Percentiles rank a stretch among this genome's conserved stretches.
phyloP scores from a whole-genome alignment of 2,329 filamentous ascomycete genomes.

The Cladobotryum mycophilum region DNA sequence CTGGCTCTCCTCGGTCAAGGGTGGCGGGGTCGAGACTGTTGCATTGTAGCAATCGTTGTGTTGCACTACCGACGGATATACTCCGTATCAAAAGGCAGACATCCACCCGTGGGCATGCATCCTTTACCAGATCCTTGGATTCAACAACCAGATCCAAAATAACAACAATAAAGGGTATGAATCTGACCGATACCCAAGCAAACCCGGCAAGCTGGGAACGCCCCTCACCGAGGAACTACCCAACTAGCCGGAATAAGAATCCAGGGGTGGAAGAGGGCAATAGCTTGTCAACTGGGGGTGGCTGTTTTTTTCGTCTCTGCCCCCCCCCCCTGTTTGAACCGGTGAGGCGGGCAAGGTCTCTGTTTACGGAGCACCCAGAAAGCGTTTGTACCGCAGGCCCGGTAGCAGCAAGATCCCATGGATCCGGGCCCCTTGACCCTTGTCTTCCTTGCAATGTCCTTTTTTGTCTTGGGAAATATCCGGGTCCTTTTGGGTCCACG shows the following conservation, averaged over 20 bases:
- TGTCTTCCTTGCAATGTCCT: not conserved
- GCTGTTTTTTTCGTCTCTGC: not conserved
- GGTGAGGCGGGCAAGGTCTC: not conserved
- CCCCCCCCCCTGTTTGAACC: not conserved
- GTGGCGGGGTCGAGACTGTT: no score
- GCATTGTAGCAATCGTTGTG: no score
- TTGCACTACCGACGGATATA: no score
- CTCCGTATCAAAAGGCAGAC: no score
- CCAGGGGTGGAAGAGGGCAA: not conserved
- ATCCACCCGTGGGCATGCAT: no score
- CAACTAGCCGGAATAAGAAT: not conserved
- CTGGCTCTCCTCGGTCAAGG: no score
- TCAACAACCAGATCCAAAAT: not conserved
- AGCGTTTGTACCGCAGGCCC: not conserved
- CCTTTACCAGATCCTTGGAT: not conserved
- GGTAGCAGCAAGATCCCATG: not conserved
- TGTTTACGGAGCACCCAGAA: not conserved
- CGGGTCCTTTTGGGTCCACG: no score
- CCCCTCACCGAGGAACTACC: not conserved
- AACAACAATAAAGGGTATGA: not conserved
- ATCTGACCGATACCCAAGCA: not conserved
- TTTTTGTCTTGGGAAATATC: no score
- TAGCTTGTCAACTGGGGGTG: not conserved
- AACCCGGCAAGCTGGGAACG: not conserved
- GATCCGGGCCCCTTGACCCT: not conserved